These are phyloP conservation scores for Agapanthus africanus DNA, from an alignment of 106 monocot species.

Conservation along the genomic window DNA sequence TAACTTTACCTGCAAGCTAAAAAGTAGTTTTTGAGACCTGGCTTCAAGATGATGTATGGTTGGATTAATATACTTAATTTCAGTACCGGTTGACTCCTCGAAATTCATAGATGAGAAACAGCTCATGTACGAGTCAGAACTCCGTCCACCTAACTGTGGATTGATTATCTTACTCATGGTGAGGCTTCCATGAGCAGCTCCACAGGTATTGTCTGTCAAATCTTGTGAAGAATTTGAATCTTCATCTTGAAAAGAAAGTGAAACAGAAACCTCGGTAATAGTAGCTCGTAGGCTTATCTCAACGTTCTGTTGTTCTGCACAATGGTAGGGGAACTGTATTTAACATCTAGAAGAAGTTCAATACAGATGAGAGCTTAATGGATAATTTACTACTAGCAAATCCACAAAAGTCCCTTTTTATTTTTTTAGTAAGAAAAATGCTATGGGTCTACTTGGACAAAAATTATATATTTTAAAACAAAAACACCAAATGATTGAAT, in stretches of 20 bases:
- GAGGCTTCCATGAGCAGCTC: conserved; percentile 11
- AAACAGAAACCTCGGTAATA: conserved; percentile 47
- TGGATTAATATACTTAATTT: conserved; percentile 14
- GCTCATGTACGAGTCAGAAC: conserved; percentile 29
- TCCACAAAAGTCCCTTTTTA: neutral
- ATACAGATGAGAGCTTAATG: neutral
- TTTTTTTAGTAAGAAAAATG: neutral
- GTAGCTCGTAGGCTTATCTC: conserved; percentile 74
- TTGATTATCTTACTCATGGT: conserved; percentile 10
- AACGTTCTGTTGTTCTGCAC: conserved; percentile 60
- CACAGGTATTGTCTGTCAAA: conserved; percentile 10
- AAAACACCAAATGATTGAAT: neutral
- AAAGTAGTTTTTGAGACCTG: conserved; percentile 36
- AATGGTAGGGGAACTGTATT: neutral
- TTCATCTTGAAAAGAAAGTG: conserved; percentile 44
- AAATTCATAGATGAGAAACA: conserved; percentile 38
- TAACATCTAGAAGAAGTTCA: neutral
- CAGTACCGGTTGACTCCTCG: conserved; percentile 26
- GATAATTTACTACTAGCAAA: neutral
- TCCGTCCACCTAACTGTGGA: conserved; percentile 12
- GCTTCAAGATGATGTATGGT: conserved; percentile 46
- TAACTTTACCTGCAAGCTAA: conserved; percentile 59
- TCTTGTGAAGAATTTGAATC: conserved; percentile 20
- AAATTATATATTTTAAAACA: neutral
- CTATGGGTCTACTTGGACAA: neutral